Evolutionary conservation across 2,329 filamentous ascomycete species (phyloP), one percentile per base, ranked within the genome.

Genomic region (Helminthosporium solani): DNA sequence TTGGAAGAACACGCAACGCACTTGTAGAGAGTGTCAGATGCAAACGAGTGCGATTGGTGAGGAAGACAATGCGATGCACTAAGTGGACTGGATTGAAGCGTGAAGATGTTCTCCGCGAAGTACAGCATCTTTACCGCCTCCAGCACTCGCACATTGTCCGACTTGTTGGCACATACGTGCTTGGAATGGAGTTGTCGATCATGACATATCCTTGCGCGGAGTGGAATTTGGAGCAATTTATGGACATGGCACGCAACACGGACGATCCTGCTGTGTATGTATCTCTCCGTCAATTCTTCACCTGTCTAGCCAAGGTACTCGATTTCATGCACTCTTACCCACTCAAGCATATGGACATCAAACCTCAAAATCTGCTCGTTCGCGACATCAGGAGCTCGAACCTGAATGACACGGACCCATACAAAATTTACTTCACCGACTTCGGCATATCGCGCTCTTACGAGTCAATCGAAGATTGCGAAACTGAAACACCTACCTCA

Each of bases 331-430:
- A 61, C 21, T 31, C 16, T 2, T 38, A 33, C 7, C 27, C 41
- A 18, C 48, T 50, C 8, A 60, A 57, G 35, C 59, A 61, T 40
- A 63, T 57, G 57, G 59, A 63, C 33, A 57, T 63, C 39, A 63
- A 63, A 33, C 59, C 58, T 2, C 36, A 49, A 31, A 61, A 61
- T 27, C 42, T 61, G 8, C 40, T 63, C 7, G 52, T 61, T 2
- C 36, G 36, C 21, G 42, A 45, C 2, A 2, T 42, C n/a, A 18
- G 31, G 9, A 18, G 7, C 37, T 28, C 8, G 6, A 7, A 16
- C 9, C 7, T 33, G 9, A 11, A 6, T 12, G 14, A 19, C n/a
- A 0, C 40, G 36, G 8, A 60, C 47, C 7, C 30, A 40, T 49
- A 43, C 31, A 43, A 52, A 21, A 42, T 61, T 5, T 58, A 56